Evolutionary conservation across 768 basidiomycete species (phyloP), one percentile per base, ranked within the genome.

Genomic region (Agrocybe praecox): DNA sequence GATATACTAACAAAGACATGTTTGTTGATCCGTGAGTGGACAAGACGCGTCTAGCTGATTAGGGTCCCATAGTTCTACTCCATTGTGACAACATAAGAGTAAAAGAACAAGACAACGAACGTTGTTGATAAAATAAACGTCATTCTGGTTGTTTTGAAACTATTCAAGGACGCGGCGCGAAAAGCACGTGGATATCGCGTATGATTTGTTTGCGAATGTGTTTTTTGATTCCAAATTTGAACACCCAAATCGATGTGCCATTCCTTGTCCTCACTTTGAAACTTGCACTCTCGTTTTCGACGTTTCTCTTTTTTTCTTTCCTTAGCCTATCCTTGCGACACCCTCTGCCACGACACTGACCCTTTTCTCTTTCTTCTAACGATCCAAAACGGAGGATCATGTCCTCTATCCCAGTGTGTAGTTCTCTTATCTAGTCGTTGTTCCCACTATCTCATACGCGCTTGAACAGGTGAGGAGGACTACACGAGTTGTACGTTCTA

Each of bases 381-480:
- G 50, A 62, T 56, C 56, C 55, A 49, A 52, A 52, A 23, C 52
- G 58, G 61, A 59, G 52, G 51, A 60, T 49, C 46, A 69, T 69
- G 68, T 74, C 74, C 57, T 73, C 68, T 57, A 72, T 74, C 54
- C 74, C 74, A 51, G 74, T 74, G 44, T 56, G 71, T 64, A 46
- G 50, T 44, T 34, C 42, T 46, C 29, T 51, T 55, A 36, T 34
- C 32, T 33, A 45, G 21, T 46, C 23, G 47, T 15, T 18, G 18
- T 12, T 29, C 26, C 29, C 10, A 22, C 18, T 32, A 19, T 44
- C 22, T 58, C 19, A 50, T 26, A 42, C 51, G 36, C 52, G 40
- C 21, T 44, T 55, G 48, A 53, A 7, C 60, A 90, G 89, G 80
- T 84, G 55, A 84, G 89, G 63, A 85, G 89, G 73, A 81, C 82